Evolutionary conservation across 257 asterid species (phyloP).

Genomic region (Parsonsia alboflavescens): DNA sequence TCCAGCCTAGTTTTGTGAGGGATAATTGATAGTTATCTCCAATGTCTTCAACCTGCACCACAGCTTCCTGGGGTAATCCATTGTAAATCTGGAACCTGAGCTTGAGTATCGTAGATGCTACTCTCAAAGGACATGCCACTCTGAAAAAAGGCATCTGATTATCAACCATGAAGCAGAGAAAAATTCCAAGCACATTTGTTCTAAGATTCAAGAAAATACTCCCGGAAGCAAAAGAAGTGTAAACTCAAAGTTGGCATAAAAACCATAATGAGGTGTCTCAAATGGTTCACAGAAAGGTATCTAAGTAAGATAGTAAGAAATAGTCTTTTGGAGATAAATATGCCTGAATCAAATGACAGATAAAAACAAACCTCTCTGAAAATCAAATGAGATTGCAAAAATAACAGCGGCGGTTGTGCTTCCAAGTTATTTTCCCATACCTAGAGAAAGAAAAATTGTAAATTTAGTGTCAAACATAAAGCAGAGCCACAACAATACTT

Average conservation of each 20-base stretch:
- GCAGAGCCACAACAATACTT: not conserved
- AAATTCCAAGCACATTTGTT: not conserved
- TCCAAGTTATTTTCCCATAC: not conserved
- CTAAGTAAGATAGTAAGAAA: not conserved
- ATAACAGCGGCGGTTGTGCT: not conserved
- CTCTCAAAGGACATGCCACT: not conserved
- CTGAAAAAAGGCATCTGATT: not conserved
- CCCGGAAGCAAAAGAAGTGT: not conserved
- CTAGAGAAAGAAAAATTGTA: not conserved
- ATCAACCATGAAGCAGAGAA: not conserved
- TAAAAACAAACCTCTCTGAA: conserved; percentile 9
- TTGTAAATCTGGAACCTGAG: not conserved
- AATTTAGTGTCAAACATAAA: not conserved
- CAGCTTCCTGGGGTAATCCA: not conserved
- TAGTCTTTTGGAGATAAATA: not conserved
- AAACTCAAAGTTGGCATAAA: not conserved
- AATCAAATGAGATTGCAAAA: not conserved
- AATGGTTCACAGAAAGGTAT: not conserved
- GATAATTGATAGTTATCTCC: not conserved
- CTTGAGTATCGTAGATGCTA: not conserved
- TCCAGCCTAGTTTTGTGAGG: not conserved
- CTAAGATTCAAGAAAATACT: not conserved
- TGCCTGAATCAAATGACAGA: not conserved
- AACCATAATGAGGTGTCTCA: not conserved
- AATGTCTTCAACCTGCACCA: not conserved